Base-by-base conservation (phyloP, 2,329 filamentous ascomycete species). In the Nemania sp. region DNA sequence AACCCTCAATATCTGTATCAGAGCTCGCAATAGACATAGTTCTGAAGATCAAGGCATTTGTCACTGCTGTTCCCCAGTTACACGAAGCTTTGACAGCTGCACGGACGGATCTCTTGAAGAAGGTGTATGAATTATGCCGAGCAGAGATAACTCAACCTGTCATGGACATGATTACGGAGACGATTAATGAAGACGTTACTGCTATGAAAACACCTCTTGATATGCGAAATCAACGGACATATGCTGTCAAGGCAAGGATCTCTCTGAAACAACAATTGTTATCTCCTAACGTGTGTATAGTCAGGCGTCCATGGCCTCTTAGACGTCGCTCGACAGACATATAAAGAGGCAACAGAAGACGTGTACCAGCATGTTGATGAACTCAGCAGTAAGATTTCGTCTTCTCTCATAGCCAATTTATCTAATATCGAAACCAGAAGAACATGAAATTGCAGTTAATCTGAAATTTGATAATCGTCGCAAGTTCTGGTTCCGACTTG, bases 21-120 rank as follows among this genome's bases (percentile, higher is more conserved):
- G 92, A 96, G 71, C 90, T 93, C 65, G 88, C 90, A 2, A 88
- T 97, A 69, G 96, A 96, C 69, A 87, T 94, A 68, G 83, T 97
- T 6, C 86, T 98, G 45, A 90, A 92, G 82, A 78, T 97, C 32
- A 97, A 97, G 71, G 87, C 87, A 25, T 97, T 94, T 65, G 80
- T 96, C 0, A 81, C 83, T 51, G 84, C 87, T 1, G 84, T 96
- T 34, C 81, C 82, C 3, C 82, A 86, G 0, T 75, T 97, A 0
- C 87, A 87, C 65, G 83, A 89, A 65, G 87, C 90, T 1, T 78
- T 98, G 18, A 78, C 77, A 1, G 83, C 87, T 18, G 87, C 87
- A 5, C 81, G 81, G 50, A 89, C 87, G 59, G 77, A 82, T 12
- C 80, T 96, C 62, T 77, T 96, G 12, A 71, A 81, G 43, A 85